These are phyloP conservation scores for Malassezia cuniculi DNA, from an alignment of 1,284 basidiomycete species.

Conservation along the genomic window DNA sequence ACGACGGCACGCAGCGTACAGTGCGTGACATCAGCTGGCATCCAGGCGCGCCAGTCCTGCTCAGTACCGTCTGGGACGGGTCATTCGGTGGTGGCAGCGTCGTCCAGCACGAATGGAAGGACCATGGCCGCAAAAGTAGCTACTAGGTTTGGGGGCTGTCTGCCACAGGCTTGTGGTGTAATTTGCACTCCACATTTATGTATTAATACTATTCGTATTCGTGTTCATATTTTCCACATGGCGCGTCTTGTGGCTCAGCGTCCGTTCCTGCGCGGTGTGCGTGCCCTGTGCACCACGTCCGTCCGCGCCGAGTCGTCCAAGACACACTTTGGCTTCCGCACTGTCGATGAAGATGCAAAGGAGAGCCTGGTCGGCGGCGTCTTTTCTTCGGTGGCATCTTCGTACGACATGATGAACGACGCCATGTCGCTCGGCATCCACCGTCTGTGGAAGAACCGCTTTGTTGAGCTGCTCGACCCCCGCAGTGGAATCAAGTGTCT, in stretches of 20 bases:
- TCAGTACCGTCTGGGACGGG: slow-evolving; percentile 78
- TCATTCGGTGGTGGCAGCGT: too few species aligned
- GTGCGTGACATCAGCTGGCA: slow-evolving; percentile 91
- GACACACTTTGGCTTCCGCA: slow-evolving; percentile 84
- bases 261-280: too few species aligned
- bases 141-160: too few species aligned
- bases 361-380: slow-evolving; percentile 66
- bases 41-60: slow-evolving; percentile 70
- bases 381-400: slow-evolving; percentile 88
- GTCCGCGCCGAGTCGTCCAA: too few species aligned
- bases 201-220: too few species aligned
- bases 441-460: slow-evolving; percentile 90
- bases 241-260: too few species aligned
- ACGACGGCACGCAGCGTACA: slow-evolving; percentile 13
- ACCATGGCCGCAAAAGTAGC: too few species aligned
- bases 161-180: too few species aligned
- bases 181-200: too few species aligned
- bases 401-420: slow-evolving; percentile 98
- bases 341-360: slow-evolving; percentile 64
- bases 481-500: slow-evolving; percentile 57
- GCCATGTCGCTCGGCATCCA: slow-evolving; percentile 93
- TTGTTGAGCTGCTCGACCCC: slow-evolving; percentile 66
- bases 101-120: slow-evolving; percentile 49
- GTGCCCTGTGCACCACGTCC: too few species aligned
- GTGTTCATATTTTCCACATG: too few species aligned